A percentile compares a stretch with the other conserved stretches of the same genome.
phyloP scores from a whole-genome alignment of 176 grass and related monocot species.

The Aegilops tauschii region DNA sequence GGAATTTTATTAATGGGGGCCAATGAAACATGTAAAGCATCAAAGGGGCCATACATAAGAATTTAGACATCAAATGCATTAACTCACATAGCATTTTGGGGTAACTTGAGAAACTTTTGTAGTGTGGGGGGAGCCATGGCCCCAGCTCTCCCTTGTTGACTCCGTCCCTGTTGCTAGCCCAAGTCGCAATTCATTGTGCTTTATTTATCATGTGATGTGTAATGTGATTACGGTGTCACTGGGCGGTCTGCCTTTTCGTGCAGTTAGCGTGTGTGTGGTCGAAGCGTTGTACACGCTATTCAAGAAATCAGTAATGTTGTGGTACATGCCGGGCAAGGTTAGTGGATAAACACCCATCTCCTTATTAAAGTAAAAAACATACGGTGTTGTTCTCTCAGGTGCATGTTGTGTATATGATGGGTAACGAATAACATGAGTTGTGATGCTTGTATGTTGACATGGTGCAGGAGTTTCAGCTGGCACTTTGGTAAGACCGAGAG shows the following conservation, averaged over 20 bases:
- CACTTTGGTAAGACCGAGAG: too few species aligned
- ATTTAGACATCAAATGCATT: too few species aligned
- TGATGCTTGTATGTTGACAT: not conserved
- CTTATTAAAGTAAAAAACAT: not conserved
- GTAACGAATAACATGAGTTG: constrained; percentile 1
- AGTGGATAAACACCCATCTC: not conserved
- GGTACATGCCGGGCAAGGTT: constrained; percentile 81
- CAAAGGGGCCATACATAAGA: too few species aligned
- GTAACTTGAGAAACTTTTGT: too few species aligned
- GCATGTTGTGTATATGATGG: not conserved
- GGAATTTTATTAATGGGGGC: too few species aligned
- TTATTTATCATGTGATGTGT: not conserved
- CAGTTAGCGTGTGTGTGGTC: constrained; percentile 85
- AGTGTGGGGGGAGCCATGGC: too few species aligned
- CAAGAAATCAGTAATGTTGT: constrained; percentile 92
- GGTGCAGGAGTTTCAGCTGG: constrained; percentile 40
- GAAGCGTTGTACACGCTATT: constrained; percentile 86
- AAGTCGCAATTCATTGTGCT: not conserved
- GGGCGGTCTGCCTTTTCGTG: not conserved
- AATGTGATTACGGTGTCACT: too few species aligned
- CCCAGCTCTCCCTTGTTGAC: too few species aligned
- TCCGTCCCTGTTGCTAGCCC: too few species aligned
- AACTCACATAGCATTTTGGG: too few species aligned
- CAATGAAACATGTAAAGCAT: too few species aligned
- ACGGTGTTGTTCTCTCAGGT: not conserved